phyloP scores from a whole-genome alignment of 108 stramenopile genomes.

The Nitzschia putrida region DNA sequence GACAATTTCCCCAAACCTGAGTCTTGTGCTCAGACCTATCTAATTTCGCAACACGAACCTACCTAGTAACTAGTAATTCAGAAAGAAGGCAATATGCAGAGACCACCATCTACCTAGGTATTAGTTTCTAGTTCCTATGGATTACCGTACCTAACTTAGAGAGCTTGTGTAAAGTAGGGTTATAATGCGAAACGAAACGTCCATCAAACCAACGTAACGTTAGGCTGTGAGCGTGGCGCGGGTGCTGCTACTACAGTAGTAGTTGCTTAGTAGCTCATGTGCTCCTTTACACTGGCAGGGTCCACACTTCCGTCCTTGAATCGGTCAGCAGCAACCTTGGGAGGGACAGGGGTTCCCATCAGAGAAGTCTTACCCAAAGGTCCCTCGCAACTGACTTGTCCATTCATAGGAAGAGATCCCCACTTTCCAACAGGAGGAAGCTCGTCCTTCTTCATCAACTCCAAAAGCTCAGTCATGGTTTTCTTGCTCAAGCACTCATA shows the following conservation, averaged over 20 bases:
- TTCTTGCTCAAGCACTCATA: slow-evolving; percentile 98
- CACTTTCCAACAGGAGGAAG: slow-evolving; percentile 93
- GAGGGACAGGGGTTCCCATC: slow-evolving; percentile 59
- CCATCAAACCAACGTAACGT: no score
- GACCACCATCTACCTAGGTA: no score
- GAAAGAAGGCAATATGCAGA: no score
- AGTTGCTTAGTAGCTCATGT: slow-evolving; percentile 87
- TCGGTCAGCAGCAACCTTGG: slow-evolving; percentile 71
- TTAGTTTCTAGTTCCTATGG: no score
- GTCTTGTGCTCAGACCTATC: no score
- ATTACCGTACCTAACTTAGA: no score
- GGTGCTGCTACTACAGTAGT: neutral
- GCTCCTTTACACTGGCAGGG: slow-evolving; percentile 94
- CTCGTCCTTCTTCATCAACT: slow-evolving; percentile 91
- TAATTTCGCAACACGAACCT: no score
- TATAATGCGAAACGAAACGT: neutral
- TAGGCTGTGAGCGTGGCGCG: no score
- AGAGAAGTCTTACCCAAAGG: slow-evolving; percentile 95
- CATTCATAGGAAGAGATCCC: slow-evolving; percentile 99
- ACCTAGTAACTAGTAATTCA: no score
- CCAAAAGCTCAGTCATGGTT: slow-evolving; percentile 91
- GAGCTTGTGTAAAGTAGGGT: no score
- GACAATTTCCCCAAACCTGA: no score
- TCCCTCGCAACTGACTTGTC: slow-evolving; percentile 99
- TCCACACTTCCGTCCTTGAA: slow-evolving; percentile 91